These are phyloP conservation scores for Diplotaxis tenuifolia DNA, from an alignment of 345 rosid genomes.

Conservation along the genomic window DNA sequence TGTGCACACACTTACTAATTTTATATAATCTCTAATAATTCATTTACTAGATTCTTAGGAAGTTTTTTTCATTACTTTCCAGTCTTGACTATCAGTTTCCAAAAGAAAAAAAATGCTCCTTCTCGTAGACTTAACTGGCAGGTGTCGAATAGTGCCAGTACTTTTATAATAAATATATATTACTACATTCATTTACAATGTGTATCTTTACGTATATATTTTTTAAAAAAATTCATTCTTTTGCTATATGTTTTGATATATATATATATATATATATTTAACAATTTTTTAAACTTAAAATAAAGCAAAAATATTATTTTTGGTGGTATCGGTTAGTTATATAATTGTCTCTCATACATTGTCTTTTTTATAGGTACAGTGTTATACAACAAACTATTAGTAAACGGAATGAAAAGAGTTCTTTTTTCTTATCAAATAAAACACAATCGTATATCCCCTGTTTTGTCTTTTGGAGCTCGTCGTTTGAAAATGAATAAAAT, in stretches of 20 bases:
- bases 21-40: neutral
- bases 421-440: neutral
- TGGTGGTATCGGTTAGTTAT: neutral
- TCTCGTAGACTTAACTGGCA: too few species aligned
- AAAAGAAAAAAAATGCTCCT: neutral
- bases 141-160: too few species aligned
- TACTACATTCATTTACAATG: too few species aligned
- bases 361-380: neutral
- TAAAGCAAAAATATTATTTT: neutral
- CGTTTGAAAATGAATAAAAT: neutral
- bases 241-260: neutral
- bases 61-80: neutral
- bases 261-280: too few species aligned
- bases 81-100: neutral
- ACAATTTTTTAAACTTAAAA: neutral
- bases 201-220: too few species aligned
- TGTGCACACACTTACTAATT: neutral
- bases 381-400: neutral
- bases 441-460: neutral
- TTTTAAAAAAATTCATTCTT: too few species aligned
- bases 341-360: neutral
- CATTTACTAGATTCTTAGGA: neutral
- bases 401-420: neutral
- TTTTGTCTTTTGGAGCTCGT: conserved; percentile 9
- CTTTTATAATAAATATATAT: too few species aligned